Evolutionary conservation across 257 asterid species (phyloP).

Genomic region (Solanum medicagineum): DNA sequence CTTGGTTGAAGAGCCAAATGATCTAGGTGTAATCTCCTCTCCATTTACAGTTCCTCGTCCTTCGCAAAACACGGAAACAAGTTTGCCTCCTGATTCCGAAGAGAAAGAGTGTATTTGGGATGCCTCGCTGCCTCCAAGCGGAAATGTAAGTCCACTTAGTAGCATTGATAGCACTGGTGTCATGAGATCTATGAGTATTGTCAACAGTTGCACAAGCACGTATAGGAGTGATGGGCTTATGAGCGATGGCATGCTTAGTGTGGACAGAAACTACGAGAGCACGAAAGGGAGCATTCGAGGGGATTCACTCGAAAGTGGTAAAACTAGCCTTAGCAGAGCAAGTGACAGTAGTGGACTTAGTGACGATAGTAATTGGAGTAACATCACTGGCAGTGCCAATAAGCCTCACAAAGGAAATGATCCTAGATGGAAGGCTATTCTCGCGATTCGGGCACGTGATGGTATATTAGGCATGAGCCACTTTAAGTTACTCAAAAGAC

Average conservation of each 20-base stretch:
- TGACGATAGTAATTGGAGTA: constrained; percentile 49
- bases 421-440: constrained; percentile 54
- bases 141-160: constrained; percentile 43
- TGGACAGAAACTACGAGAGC: constrained; percentile 28
- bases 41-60: constrained; percentile 29
- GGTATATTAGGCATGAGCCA: constrained; percentile 39
- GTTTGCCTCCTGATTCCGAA: constrained; percentile 24
- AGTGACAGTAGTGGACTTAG: constrained; percentile 47
- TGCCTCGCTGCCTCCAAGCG: constrained; percentile 45
- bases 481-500: constrained; percentile 34
- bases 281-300: constrained; percentile 25
- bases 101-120: constrained; percentile 43
- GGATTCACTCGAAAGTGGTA: constrained; percentile 41
- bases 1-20: constrained; percentile 23
- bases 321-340: constrained; percentile 35
- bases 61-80: constrained; percentile 21
- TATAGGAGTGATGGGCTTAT: constrained; percentile 29
- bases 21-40: constrained; percentile 10
- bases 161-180: constrained; percentile 34
- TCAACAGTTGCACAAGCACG: constrained; percentile 31
- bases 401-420: constrained; percentile 51
- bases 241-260: constrained; percentile 48
- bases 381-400: constrained; percentile 33
- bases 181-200: constrained; percentile 31
- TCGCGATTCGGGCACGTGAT: constrained; percentile 30